phyloP scores from a whole-genome alignment of 305 asterid species.

The Solanum chacoense region DNA sequence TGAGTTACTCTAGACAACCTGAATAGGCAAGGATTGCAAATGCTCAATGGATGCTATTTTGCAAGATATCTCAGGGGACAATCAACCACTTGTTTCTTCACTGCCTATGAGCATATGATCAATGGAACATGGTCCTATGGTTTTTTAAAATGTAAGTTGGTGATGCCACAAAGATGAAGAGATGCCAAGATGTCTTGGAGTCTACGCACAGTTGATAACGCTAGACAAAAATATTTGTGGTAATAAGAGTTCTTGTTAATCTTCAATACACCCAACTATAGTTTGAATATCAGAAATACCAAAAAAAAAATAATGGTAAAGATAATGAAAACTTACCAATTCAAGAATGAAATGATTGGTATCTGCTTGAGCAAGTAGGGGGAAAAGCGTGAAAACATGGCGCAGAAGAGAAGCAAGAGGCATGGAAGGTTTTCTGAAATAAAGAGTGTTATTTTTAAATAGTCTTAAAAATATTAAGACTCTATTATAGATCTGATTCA shows the following conservation, averaged over 20 bases:
- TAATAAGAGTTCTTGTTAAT: not conserved
- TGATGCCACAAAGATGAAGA: too few relatives aligned
- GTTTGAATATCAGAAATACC: not conserved
- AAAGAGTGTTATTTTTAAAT: not conserved
- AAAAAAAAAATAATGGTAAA: not conserved
- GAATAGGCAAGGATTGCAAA: not conserved
- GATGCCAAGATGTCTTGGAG: too few relatives aligned
- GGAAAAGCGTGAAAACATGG: not conserved
- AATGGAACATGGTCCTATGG: too few relatives aligned
- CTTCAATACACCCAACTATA: not conserved
- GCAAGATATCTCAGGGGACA: not conserved
- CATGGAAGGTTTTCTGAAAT: not conserved
- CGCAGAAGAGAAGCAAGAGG: not conserved
- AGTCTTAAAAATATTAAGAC: not conserved
- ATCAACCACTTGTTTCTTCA: not conserved
- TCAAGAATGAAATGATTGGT: not conserved
- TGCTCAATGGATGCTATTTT: not conserved
- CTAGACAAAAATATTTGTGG: not conserved
- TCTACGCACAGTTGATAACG: too few relatives aligned
- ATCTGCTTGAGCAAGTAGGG: not conserved
- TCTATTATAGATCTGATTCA: not conserved
- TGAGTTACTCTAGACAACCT: not conserved
- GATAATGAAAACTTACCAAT: not conserved
- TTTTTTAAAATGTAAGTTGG: too few relatives aligned
- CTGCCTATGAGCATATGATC: too few relatives aligned